These are phyloP conservation scores for Stylonectria norvegica DNA, from an alignment of 2,329 filamentous ascomycete genomes.

Conservation along the genomic window DNA sequence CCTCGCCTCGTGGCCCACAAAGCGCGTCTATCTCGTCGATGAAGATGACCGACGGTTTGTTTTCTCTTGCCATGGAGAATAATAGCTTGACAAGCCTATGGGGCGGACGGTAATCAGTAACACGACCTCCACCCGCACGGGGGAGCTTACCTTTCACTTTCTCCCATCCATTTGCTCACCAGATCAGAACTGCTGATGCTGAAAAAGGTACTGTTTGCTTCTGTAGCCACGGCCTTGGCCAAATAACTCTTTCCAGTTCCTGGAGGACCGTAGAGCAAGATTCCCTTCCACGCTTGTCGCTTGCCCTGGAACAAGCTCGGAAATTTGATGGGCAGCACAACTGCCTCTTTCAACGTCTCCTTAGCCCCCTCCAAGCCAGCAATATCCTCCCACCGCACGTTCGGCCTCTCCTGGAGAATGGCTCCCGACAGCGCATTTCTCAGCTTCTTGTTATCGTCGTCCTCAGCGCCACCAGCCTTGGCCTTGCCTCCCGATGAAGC, in stretches of 20 bases:
- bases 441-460: slow-evolving; percentile 94
- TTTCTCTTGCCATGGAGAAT: slow-evolving; percentile 97
- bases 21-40: slow-evolving; percentile 98
- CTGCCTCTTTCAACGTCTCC: slow-evolving; percentile 95
- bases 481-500: slow-evolving; percentile 59
- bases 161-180: slow-evolving; percentile 99
- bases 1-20: slow-evolving; percentile 87
- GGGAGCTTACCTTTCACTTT: slow-evolving; percentile 77
- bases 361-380: slow-evolving; percentile 92
- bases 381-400: slow-evolving; percentile 97
- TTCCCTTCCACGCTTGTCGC: slow-evolving; percentile 97
- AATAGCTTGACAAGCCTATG: slow-evolving; percentile 87
- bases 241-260: slow-evolving; percentile 98
- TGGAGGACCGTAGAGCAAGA: slow-evolving; percentile 90
- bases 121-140: slow-evolving; percentile 1
- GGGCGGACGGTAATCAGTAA: slow-evolving; percentile 17
- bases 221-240: slow-evolving; percentile 94
- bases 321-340: slow-evolving; percentile 97
- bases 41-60: slow-evolving; percentile 97
- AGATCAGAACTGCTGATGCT: slow-evolving; percentile 95
- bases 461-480: slow-evolving; percentile 61
- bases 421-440: slow-evolving; percentile 86
- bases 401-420: slow-evolving; percentile 91
- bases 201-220: slow-evolving; percentile 99
- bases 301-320: slow-evolving; percentile 95